Evolutionary conservation across 805 yeast species (phyloP).

Genomic region (Saccharomycopsis fibuligera): DNA sequence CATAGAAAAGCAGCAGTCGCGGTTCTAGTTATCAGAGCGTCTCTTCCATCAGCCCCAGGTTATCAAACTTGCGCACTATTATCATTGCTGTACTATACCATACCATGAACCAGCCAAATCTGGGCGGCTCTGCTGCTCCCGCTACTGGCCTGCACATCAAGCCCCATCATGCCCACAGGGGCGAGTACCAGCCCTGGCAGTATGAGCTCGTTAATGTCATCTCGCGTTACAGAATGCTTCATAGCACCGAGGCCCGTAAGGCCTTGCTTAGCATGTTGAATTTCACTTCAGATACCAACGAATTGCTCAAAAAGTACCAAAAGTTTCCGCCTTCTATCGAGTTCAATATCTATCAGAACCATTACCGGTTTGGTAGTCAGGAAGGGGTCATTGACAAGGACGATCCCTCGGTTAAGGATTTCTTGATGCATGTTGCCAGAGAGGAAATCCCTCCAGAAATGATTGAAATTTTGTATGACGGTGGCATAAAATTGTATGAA

Average conservation of each 20-base stretch:
- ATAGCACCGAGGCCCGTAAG: neutral
- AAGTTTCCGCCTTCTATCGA: constrained; percentile 75
- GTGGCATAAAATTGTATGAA: constrained; percentile 77
- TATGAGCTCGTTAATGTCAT: constrained; percentile 13
- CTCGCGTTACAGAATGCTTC: constrained; percentile 3
- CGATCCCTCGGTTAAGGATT: constrained; percentile 72
- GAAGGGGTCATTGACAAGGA: constrained; percentile 81
- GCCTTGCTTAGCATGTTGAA: constrained; percentile 9
- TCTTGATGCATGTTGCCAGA: constrained; percentile 68
- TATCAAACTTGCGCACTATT: no score
- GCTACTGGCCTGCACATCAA: no score
- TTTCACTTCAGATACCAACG: constrained; percentile 36
- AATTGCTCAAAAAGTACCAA: constrained; percentile 69
- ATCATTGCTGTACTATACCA: no score
- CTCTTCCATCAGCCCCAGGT: no score
- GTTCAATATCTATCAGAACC: constrained; percentile 87
- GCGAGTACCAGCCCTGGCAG: constrained; percentile 17
- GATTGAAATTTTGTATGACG: constrained; percentile 83
- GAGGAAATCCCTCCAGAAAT: constrained; percentile 87
- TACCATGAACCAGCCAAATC: no score
- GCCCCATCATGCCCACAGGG: neutral
- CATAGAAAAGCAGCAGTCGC: no score
- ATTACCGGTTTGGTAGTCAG: constrained; percentile 84
- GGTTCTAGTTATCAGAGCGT: no score
- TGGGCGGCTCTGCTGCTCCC: no score